phyloP scores from a whole-genome alignment of 805 yeast species.

The Candida mattraensis region DNA sequence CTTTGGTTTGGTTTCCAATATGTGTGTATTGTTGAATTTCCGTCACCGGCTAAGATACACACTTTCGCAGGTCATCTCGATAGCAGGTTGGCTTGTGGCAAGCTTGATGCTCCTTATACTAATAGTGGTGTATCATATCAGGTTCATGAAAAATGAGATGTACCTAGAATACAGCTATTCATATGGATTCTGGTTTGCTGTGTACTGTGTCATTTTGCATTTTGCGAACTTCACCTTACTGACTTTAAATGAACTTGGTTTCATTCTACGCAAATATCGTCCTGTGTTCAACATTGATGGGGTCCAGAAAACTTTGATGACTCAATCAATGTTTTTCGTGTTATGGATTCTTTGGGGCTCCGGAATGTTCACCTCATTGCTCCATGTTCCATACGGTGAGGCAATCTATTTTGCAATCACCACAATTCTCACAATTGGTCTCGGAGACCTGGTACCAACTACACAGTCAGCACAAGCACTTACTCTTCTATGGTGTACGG shows the following conservation, averaged over 20 bases:
- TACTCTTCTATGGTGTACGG: constrained; percentile 59
- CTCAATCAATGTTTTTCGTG: constrained; percentile 62
- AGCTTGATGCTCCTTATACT: constrained; percentile 50
- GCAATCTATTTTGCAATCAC: constrained; percentile 72
- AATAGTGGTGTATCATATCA: constrained; percentile 35
- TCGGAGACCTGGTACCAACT: constrained; percentile 69
- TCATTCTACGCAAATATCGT: constrained; percentile 56
- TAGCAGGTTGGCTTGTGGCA: constrained; percentile 65
- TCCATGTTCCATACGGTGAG: constrained; percentile 57
- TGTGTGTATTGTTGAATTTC: constrained; percentile 70
- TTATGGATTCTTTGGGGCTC: constrained; percentile 76
- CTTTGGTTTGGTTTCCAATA: constrained; percentile 66
- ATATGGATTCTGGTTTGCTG: constrained; percentile 81
- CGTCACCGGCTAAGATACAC: constrained; percentile 55
- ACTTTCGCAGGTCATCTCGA: constrained; percentile 61
- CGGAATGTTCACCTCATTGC: constrained; percentile 48
- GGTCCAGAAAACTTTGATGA: constrained; percentile 72
- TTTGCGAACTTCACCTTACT: constrained; percentile 54
- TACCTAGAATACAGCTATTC: constrained; percentile 34
- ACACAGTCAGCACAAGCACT: constrained; percentile 56
- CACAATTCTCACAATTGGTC: constrained; percentile 75
- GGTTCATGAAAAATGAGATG: constrained; percentile 20
- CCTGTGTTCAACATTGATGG: constrained; percentile 65
- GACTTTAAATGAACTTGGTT: constrained; percentile 62
- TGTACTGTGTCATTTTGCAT: constrained; percentile 63